Conservation (phyloP, 2,329 filamentous ascomycete species). For the Beauveria sp. region DNA sequence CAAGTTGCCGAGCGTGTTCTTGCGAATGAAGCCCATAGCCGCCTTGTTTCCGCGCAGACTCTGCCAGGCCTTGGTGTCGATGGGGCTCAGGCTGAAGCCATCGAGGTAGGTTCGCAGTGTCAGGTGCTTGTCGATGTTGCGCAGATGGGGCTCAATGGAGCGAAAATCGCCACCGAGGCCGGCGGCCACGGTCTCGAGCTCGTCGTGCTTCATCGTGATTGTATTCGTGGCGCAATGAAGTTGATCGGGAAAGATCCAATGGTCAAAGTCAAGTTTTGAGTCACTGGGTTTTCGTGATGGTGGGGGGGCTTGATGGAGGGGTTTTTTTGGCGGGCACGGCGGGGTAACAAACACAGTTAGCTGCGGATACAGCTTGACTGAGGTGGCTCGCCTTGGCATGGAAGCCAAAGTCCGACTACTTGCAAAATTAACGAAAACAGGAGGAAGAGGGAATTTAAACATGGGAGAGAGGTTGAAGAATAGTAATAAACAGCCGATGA, state of each 20-base stretch:
- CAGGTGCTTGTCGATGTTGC: constrained; percentile 78
- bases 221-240: background rate
- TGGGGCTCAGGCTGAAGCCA: constrained; percentile 68
- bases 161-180: constrained; percentile 67
- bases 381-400: too few relatives aligned
- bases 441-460: too few relatives aligned
- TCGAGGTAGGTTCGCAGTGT: constrained; percentile 79
- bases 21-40: constrained; percentile 73
- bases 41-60: constrained; percentile 77
- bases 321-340: constrained; percentile 11
- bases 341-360: background rate
- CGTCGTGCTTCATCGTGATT: constrained; percentile 47
- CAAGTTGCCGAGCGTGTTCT: constrained; percentile 67
- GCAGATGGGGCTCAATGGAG: constrained; percentile 64
- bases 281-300: constrained; percentile 20
- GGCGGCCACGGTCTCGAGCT: constrained; percentile 44
- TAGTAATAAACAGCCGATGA: too few relatives aligned
- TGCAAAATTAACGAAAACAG: too few relatives aligned
- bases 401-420: too few relatives aligned
- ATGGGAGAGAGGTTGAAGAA: too few relatives aligned
- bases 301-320: constrained; percentile 14
- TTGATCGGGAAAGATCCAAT: background rate
- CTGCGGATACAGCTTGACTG: background rate
- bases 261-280: constrained; percentile 12
- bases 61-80: constrained; percentile 78